These are phyloP conservation scores for Suillus decipiens DNA, from an alignment of 768 basidiomycete species.

Conservation along the genomic window DNA sequence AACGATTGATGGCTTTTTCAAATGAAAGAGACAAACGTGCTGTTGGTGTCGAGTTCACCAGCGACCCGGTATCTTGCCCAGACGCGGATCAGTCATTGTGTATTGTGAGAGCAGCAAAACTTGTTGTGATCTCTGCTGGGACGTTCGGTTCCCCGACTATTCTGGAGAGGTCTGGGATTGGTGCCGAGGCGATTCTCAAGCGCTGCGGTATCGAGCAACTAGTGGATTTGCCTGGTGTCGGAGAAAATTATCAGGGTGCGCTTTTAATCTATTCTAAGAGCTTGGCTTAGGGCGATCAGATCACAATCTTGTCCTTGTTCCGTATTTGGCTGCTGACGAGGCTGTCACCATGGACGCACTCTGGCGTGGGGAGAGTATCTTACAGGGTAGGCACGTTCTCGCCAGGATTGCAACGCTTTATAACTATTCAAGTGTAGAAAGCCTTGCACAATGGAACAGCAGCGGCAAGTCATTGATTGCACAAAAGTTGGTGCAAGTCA, in stretches of 20 bases:
- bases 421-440: conserved; percentile 8
- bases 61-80: conserved; percentile 23
- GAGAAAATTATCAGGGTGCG: too few species aligned
- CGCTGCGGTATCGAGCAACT: too few species aligned
- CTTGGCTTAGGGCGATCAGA: conserved; percentile 17
- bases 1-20: neutral
- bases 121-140: conserved; percentile 50
- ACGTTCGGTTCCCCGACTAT: conserved; percentile 33
- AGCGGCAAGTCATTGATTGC: conserved; percentile 48
- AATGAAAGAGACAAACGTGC: conserved; percentile 29
- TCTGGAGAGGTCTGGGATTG: too few species aligned
- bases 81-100: too few species aligned
- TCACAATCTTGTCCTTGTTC: conserved; percentile 30
- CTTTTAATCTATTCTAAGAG: too few species aligned
- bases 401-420: conserved; percentile 11
- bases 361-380: conserved; percentile 40
- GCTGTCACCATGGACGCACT: conserved; percentile 52
- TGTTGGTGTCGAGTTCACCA: conserved; percentile 54
- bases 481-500: conserved; percentile 44
- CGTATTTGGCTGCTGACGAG: conserved; percentile 45
- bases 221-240: too few species aligned
- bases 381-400: conserved; percentile 38
- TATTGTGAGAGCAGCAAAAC: conserved; percentile 33
- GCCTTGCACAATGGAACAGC: conserved; percentile 31
- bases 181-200: too few species aligned